These are phyloP conservation scores for Phytomonas sp. DNA, from an alignment of 208 protist species.

Conservation along the genomic window DNA sequence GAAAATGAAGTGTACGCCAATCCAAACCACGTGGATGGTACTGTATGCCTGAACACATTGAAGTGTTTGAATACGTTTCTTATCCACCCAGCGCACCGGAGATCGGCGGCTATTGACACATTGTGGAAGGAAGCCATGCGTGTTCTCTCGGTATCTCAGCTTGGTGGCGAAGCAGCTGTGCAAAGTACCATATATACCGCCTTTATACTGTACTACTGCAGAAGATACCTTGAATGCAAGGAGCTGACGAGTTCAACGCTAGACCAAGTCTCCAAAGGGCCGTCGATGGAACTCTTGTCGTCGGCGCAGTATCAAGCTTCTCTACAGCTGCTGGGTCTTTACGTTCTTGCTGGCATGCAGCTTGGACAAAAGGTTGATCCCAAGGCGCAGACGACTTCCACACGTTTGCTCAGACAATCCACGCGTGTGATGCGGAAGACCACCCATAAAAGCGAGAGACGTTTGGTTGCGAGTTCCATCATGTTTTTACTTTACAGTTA, in stretches of 20 bases:
- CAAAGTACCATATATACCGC: background rate
- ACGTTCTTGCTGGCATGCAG: background rate
- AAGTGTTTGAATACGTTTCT: slow-evolving; percentile 12
- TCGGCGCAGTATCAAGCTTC: background rate
- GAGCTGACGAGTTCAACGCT: background rate
- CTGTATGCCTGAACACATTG: slow-evolving; percentile 15
- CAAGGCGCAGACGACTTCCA: background rate
- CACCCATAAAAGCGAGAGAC: background rate
- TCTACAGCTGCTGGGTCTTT: background rate
- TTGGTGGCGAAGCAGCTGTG: slow-evolving; percentile 6
- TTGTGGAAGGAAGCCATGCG: slow-evolving; percentile 20
- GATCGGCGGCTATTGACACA: slow-evolving; percentile 4
- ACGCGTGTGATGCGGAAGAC: background rate
- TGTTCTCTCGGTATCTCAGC: slow-evolving; percentile 4
- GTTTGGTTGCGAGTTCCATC: background rate
- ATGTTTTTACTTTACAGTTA: background rate
- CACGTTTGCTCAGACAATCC: background rate
- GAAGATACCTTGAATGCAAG: background rate
- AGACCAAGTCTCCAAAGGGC: background rate
- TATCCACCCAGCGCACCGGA: slow-evolving; percentile 11
- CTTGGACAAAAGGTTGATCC: background rate
- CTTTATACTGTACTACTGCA: background rate
- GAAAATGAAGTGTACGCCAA: slow-evolving; percentile 19
- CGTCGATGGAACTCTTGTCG: background rate
- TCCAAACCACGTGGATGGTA: slow-evolving; percentile 8